These are phyloP conservation scores for Protomyces macrosporus DNA, from an alignment of 1,139 yeast genomes.

Conservation along the genomic window DNA sequence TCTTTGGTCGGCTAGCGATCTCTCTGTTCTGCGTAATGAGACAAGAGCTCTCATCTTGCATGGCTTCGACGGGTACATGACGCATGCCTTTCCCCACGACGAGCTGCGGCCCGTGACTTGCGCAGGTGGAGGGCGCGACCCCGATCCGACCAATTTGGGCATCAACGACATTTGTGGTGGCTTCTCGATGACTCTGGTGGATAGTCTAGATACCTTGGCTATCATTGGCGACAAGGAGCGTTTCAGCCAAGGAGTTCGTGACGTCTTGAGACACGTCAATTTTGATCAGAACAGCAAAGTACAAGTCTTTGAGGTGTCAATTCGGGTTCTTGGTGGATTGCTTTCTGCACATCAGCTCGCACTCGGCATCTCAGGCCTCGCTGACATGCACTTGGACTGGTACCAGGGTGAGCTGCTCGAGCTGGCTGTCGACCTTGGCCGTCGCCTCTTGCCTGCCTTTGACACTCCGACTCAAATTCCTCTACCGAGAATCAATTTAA, in stretches of 20 bases:
- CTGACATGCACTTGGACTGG: slow-evolving; percentile 60
- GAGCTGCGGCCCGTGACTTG: slow-evolving; percentile 71
- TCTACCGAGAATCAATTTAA: slow-evolving; percentile 36
- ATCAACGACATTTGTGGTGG: slow-evolving; percentile 84
- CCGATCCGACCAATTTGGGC: slow-evolving; percentile 51
- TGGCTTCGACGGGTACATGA: slow-evolving; percentile 70
- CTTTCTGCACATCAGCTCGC: slow-evolving; percentile 80
- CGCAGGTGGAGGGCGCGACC: slow-evolving; percentile 60
- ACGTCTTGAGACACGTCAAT: slow-evolving; percentile 53
- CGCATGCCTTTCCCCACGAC: slow-evolving; percentile 72
- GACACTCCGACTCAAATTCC: slow-evolving; percentile 35
- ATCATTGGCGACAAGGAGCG: slow-evolving; percentile 54
- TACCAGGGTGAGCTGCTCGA: slow-evolving; percentile 52
- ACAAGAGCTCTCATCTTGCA: slow-evolving; percentile 49
- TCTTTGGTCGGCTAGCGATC: no score
- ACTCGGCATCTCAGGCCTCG: slow-evolving; percentile 46
- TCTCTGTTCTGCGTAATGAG: background rate
- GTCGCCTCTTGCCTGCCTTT: slow-evolving; percentile 41
- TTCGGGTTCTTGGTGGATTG: slow-evolving; percentile 88
- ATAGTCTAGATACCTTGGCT: slow-evolving; percentile 72
- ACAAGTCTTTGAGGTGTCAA: slow-evolving; percentile 86
- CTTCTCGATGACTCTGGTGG: slow-evolving; percentile 69
- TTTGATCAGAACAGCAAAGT: slow-evolving; percentile 69
- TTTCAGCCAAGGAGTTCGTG: slow-evolving; percentile 49
- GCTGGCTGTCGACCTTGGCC: slow-evolving; percentile 69